Percentiles rank a stretch among this genome's conserved stretches.
Evolutionary conservation across 768 basidiomycete species (phyloP).

Genomic region (Rhodocollybia butyracea): DNA sequence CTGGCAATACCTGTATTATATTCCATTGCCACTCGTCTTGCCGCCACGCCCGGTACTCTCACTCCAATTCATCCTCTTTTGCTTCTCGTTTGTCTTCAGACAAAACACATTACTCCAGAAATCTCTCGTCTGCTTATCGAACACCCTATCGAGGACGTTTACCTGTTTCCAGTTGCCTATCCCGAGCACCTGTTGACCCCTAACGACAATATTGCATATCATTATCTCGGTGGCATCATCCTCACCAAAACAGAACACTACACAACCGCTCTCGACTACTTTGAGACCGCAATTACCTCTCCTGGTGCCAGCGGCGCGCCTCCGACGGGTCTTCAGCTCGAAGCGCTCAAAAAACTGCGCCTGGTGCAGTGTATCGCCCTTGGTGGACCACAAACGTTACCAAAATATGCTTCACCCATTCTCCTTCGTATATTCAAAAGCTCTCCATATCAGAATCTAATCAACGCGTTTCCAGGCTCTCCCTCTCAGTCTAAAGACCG

Average conservation of each 20-base stretch:
- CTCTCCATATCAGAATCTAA: constrained; percentile 62
- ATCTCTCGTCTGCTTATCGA: not conserved
- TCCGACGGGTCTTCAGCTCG: constrained; percentile 66
- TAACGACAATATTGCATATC: constrained; percentile 80
- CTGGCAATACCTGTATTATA: constrained; percentile 56
- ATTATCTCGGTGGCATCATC: constrained; percentile 77
- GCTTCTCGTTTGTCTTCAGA: constrained; percentile 22
- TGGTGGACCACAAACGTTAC: constrained; percentile 50
- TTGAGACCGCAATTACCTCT: constrained; percentile 74
- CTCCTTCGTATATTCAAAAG: constrained; percentile 62
- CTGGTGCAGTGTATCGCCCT: constrained; percentile 76
- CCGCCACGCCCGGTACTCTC: constrained; percentile 52
- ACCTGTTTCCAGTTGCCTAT: constrained; percentile 54
- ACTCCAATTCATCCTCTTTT: constrained; percentile 72
- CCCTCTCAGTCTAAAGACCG: constrained; percentile 42
- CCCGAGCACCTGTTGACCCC: constrained; percentile 48
- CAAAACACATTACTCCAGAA: constrained; percentile 2
- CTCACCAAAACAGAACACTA: constrained; percentile 26
- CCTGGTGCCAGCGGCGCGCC: constrained; percentile 40
- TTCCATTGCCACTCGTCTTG: constrained; percentile 60
- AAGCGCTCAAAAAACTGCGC: constrained; percentile 81
- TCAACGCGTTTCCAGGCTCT: constrained; percentile 59
- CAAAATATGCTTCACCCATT: constrained; percentile 68
- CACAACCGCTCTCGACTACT: constrained; percentile 58
- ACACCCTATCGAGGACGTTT: constrained; percentile 45